Evolutionary conservation across 2,329 filamentous ascomycete genomes (phyloP), one percentile per base, ranked within the genome.

Genomic region (Rhynchosporium agropyri): DNA sequence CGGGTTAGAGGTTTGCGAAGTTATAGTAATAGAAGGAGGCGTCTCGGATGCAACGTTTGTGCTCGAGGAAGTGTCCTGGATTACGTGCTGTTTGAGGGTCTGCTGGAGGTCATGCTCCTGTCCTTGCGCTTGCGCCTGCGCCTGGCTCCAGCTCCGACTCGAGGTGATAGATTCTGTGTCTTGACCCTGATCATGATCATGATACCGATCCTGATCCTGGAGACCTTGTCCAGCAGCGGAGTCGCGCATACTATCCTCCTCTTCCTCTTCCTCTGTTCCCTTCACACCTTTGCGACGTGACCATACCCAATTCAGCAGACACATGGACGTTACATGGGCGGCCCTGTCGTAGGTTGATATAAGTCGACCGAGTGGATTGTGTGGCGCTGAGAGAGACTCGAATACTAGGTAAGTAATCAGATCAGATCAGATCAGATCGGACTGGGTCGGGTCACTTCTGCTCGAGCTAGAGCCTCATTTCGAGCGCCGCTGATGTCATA

Each of bases 251-350:
- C 51, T 54, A 36, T 20, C 50, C 12, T 53, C 50, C 10, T n/a
- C 51, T 40, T 54, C 51, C 33, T 4, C 51, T 54, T 54, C 51
- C 33, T 36, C 33, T 36, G 33, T 36, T 36, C 33, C 33, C 36
- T 54, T 54, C 36, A 15, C 51, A 54, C 51, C 33, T 54, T 54
- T 54, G 36, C 51, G 36, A 54, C 36, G 33, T 28, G 51, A 54
- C 51, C 51, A 54, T 54, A 42, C 51, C 51, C 51, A 54, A 42
- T 54, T 33, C 51, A 54, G 51, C 36, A 54, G 51, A 54, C 51
- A 54, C 51, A 54, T 54, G 10, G 13, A 20, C 36, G 38, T 40
- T 28, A n/a, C 51, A 54, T 54, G 50, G 49, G 49, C 33, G n/a
- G 20, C 6, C 28, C 12, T 53, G 33, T 42, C 33, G 38, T 15